Percentiles rank a stretch among this genome's conserved stretches.
phyloP scores from a whole-genome alignment of 73 alveolate species.

The Paramecium octaurelia region DNA sequence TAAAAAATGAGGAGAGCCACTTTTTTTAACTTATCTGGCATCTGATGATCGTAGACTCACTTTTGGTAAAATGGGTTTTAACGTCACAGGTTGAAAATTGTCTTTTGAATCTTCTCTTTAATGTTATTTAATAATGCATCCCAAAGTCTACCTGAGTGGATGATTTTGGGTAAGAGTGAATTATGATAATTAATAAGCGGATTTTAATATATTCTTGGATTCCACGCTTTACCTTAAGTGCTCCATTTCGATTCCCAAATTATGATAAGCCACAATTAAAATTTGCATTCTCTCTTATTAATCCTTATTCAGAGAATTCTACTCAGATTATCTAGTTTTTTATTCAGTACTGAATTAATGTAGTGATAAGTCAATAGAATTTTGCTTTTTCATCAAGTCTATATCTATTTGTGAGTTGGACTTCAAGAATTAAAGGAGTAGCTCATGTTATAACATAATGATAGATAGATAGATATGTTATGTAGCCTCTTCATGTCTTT shows the following conservation, averaged over 20 bases:
- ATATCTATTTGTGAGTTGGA: not conserved
- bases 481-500: conserved; percentile 77
- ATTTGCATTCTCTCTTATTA: conserved; percentile 66
- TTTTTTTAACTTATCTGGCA: not conserved
- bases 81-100: not conserved
- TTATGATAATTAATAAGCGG: not conserved
- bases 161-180: not conserved
- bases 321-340: not conserved
- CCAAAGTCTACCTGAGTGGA: not conserved
- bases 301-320: not conserved
- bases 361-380: not conserved
- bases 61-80: not conserved
- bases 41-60: not conserved
- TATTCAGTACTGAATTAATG: not conserved
- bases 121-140: not conserved
- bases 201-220: not conserved
- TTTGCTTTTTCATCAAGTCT: not conserved
- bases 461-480: conserved; percentile 71
- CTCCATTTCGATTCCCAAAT: conserved; percentile 83
- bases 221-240: conserved; percentile 47
- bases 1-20: not conserved
- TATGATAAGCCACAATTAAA: conserved; percentile 82
- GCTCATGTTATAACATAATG: conserved; percentile 56
- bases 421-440: conserved; percentile 2
- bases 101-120: not conserved